Conservation (phyloP, 306 rosid genomes). For the Citrullus amarus region DNA sequence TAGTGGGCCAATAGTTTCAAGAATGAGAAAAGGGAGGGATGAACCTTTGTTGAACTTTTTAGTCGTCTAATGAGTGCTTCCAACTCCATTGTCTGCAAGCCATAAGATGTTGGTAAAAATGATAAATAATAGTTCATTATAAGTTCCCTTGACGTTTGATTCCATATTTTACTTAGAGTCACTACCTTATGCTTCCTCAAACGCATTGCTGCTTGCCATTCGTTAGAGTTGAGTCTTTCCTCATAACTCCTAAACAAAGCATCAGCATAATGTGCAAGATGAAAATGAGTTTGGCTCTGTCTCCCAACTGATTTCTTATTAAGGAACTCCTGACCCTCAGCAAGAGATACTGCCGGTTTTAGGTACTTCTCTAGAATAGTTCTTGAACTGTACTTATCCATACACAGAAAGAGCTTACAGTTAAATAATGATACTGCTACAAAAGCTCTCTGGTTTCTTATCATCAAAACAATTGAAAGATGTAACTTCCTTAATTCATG, state of each 20-base stretch:
- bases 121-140: conserved; percentile 7
- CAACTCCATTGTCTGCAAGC: conserved; percentile 59
- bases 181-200: conserved; percentile 84
- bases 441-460: neutral
- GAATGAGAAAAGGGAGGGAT: conserved; percentile 1
- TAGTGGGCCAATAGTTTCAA: neutral
- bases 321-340: conserved; percentile 45
- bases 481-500: conserved; percentile 1
- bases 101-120: conserved; percentile 8
- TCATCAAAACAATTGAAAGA: conserved; percentile 1
- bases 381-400: conserved; percentile 60
- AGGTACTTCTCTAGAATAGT: conserved; percentile 85
- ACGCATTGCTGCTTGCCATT: conserved; percentile 90
- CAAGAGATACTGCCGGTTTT: conserved; percentile 76
- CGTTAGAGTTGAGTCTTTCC: conserved; percentile 77
- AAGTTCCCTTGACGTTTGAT: neutral
- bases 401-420: neutral
- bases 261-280: conserved; percentile 91
- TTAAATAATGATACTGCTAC: neutral
- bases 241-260: conserved; percentile 80
- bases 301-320: conserved; percentile 43
- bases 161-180: neutral
- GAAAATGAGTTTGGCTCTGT: conserved; percentile 66
- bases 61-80: conserved; percentile 66
- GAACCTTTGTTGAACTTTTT: conserved; percentile 67